Evolutionary conservation across 352 stramenopile species (phyloP), one percentile per base, ranked within the genome.

Genomic region (Globisporangium uncinulatum): DNA sequence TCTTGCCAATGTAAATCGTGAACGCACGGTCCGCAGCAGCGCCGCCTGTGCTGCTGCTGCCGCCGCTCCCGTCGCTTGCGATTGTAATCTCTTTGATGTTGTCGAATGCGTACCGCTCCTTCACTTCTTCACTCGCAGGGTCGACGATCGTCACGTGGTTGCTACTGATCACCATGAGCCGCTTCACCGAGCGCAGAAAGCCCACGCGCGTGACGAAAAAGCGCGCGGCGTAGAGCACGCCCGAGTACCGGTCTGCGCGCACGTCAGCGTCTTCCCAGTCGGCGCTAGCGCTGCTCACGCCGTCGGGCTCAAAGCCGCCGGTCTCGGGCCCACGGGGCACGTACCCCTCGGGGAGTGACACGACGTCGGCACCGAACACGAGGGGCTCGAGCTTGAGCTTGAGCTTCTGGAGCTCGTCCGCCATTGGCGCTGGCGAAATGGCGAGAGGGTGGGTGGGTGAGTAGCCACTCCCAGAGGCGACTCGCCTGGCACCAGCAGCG

Each of bases 41-140:
- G 34, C 34, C 34, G 34, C 34, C 34, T 13, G 7, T 13, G 10
- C 34, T 13, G 10, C 34, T 13, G 34, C 34, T 75, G 3, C 74
- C 75, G 21, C 62, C 57, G 53, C 79, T 76, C 37, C 65, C 80
- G 50, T 92, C 82, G 3, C 76, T 76, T 10, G 83, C 82, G 34
- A 91, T 72, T 24, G 79, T 93, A 54, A 94, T 91, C 66, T 94
- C 86, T 57, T 89, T 93, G 56, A 95, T 95, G 59, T 91, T 91
- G 56, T 92, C 81, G 56, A 91, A 95, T 39, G 81, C 74, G 49
- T 92, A 93, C 32, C 82, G 83, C 61, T 95, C 86, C 50, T 92
- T 93, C 29, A 92, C 82, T 59, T 93, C 81, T 31, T 94, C 86
- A 4, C 79, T 87, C 61, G 91, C 90, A 42, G 86, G 86, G 50